Evolutionary conservation across 73 alveolate genomes (phyloP), one percentile per base, ranked within the genome.

Genomic region (Paramecium bursaria): DNA sequence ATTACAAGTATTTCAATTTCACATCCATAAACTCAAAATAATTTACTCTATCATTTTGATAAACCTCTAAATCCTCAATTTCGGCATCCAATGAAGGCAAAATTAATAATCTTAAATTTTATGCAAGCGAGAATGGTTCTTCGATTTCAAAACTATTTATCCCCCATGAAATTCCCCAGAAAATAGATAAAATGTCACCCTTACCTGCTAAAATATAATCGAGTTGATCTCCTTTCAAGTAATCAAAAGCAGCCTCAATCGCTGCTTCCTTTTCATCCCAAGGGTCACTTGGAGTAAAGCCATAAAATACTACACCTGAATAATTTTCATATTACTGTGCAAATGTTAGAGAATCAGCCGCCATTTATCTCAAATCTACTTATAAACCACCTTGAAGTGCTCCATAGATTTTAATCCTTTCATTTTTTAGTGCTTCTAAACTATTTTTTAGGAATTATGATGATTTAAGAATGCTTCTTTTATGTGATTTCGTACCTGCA

Each of bases 91-190:
- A 15, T 0, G 29, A 17, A n/a, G 53, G 25, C 30, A n/a, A 4
- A 31, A 30, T 17, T 19, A 67, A 13, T 67, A 39, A 33, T 67
- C 44, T 67, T 21, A 67, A 57, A 67, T 67, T 47, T 35, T 33
- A 6, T 3, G 82, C 82, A 31, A 3, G 22, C 44, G 46, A 3
- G 44, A 67, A 67, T 15, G 82, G 82, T 10, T 67, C 82, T 19
- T 67, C 82, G 10, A 67, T 14, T 42, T 67, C 82, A 67, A 67
- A 67, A 2, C 60, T 57, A 19, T 67, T 44, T 0, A 67, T 67
- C 4, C 82, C 82, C 82, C 57, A 67, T 39, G 46, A 39, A n/a
- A 67, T 13, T 17, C 82, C 82, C 82, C 82, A 67, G 7, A 67
- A 30, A 67, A 67, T 67, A 2, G 82, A 67, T 33, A 67, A 15